phyloP scores from a whole-genome alignment of 1,284 basidiomycete genomes.

The Mycena citricolor region DNA sequence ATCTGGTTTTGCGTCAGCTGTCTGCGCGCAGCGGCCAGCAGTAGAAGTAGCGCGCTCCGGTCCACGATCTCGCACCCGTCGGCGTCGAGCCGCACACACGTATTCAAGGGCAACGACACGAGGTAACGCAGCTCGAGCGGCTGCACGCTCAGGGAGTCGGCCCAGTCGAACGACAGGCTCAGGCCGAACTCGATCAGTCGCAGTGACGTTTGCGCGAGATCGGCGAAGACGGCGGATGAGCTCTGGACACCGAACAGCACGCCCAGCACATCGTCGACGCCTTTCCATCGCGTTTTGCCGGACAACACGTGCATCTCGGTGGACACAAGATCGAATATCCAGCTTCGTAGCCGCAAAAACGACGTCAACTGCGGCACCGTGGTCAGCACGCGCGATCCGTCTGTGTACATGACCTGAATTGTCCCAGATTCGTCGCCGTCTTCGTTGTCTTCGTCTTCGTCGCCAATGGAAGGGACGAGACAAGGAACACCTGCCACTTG shows the following conservation, averaged over 20 bases:
- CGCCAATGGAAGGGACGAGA: slow-evolving; percentile 44
- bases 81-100: slow-evolving; percentile 70
- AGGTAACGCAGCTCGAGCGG: slow-evolving; percentile 69
- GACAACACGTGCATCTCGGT: slow-evolving; percentile 89
- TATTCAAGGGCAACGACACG: slow-evolving; percentile 68
- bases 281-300: slow-evolving; percentile 71
- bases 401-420: slow-evolving; percentile 73
- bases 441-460: no score
- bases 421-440: no score
- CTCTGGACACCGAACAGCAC: slow-evolving; percentile 73
- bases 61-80: slow-evolving; percentile 85
- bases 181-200: slow-evolving; percentile 87
- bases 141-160: slow-evolving; percentile 65
- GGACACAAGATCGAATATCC: slow-evolving; percentile 84
- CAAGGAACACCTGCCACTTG: slow-evolving; percentile 79
- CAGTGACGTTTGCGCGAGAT: slow-evolving; percentile 78
- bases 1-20: slow-evolving; percentile 67
- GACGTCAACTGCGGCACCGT: slow-evolving; percentile 74
- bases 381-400: slow-evolving; percentile 73
- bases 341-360: slow-evolving; percentile 82
- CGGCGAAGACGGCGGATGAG: slow-evolving; percentile 56
- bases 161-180: slow-evolving; percentile 87
- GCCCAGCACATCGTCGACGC: slow-evolving; percentile 68
- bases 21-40: slow-evolving; percentile 63
- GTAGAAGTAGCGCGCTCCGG: slow-evolving; percentile 61